Base-by-base conservation (phyloP, 2,329 filamentous ascomycete genomes). In the Colletotrichum horii region DNA sequence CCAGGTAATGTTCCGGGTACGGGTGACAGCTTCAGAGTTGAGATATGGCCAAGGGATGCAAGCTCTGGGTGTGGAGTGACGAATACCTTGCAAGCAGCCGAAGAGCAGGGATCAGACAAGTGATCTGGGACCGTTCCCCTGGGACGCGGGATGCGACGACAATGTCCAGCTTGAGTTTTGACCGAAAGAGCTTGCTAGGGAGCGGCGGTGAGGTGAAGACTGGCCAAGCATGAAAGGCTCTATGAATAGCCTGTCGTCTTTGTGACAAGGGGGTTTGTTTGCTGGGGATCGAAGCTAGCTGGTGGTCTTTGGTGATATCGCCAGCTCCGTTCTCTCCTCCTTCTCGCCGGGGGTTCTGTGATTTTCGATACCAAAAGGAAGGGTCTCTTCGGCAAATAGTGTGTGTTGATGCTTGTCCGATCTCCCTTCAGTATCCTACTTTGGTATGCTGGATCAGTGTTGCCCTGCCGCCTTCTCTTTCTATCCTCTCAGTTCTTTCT, bases 81-180 rank as follows among this genome's bases (percentile, higher is more conserved):
- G 74, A 75, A 75, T 36, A 24, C 52, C 60, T 76, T 66, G 71
- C 71, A 76, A 75, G 74, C 71, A 75, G 66, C 74, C 74, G 71
- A 43, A 19, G n/a, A 74, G 56, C 71, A 76, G 55, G 71, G 71
- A 75, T 71, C 38, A 38, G 74, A 26, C n/a, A 22, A 28, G 58
- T 69, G 74, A 60, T 52, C 74, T 60, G 48, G 58, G 30, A 76
- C 74, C 70, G 48, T 32, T 74, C 48, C 24, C 34, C 70, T 60
- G 64, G 65, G 34, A 69, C 48, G 32, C 48, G 28, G 74, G 56
- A 65, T 74, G 48, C 43, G 71, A 74, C 22, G 24, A 74, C 48
- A 76, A 68, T 74, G 58, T 38, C 43, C 36, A 43, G 69, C 61
- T 75, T 24, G 22, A 30, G 34, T 15, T 32, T 43, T n/a, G 30